Evolutionary conservation across 176 grass and related monocot species (phyloP), one percentile per base, ranked within the genome.

Genomic region (Carex scoparia): DNA sequence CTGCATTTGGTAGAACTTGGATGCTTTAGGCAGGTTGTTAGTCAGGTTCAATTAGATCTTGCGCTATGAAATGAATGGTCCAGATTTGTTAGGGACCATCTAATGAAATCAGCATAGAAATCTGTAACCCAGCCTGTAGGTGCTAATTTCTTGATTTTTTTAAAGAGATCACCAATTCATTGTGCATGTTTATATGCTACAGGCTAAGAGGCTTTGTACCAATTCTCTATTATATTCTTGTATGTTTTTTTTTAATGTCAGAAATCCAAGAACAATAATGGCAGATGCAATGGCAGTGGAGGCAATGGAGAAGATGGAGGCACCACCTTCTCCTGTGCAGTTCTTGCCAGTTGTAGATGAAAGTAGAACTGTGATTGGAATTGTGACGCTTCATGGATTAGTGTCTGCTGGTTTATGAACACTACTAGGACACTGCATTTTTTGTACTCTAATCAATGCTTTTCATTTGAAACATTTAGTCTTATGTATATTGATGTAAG

Each of bases 281-380:
- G 88, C 93, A 1, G 93, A 96, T 63, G 91, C 91, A 82, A 99
- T 99, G 97, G 93, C 97, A 2, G 90, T 94, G 9, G 86, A 92
- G 83, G 93, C 91, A 55, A 99, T 99, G 96, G 90, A 89, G 91
- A 95, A 88, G 85, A 99, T 99, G 93, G 96, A 99, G 57, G 88
- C 87, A 5, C 90, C 93, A 5, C 93, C 96, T 53, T 99, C 96
- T 65, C 87, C 93, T 13, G 96, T 99, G 67, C 96, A 95, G 84
- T 99, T 95, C 81, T 91, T 99, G 88, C 96, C 96, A 59, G 96
- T 95, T 65, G 81, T 99, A 2, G 84, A 92, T 61, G 86, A 79
- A 31, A 64, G 87, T 6, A 91, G 94, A 11, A 46, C 89, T 0
- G 91, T 99, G 15, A 91, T 89, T 58, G 96, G 93, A 46, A 99